Evolutionary conservation across 2,329 filamentous ascomycete genomes (phyloP).

Genomic region (Fusarium acutatum): DNA sequence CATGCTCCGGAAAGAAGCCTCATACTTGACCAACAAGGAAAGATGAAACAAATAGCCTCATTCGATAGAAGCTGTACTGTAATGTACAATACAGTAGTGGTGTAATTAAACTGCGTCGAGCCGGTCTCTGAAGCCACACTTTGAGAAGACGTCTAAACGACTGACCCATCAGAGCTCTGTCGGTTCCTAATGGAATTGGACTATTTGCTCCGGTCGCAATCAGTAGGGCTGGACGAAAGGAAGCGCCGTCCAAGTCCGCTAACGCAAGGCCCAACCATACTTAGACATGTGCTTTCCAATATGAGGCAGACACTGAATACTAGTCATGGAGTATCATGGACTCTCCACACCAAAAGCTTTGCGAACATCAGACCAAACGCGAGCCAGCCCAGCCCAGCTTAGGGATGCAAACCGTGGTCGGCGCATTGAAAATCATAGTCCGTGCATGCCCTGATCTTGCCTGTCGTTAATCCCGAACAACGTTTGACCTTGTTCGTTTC

Average conservation of each 20-base stretch:
- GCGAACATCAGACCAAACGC: not conserved
- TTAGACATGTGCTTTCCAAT: not conserved
- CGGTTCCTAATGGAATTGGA: not conserved
- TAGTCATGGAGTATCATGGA: constrained; percentile 5
- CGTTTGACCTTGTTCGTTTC: constrained; percentile 3
- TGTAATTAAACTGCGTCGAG: not conserved
- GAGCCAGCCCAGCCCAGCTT: not conserved
- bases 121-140: not conserved
- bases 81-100: not conserved
- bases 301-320: constrained; percentile 1
- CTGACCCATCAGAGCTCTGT: not conserved
- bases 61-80: not conserved
- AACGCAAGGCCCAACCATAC: not conserved
- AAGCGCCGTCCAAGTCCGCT: not conserved
- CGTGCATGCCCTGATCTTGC: constrained; percentile 31
- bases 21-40: not conserved
- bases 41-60: not conserved
- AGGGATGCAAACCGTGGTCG: constrained; percentile 10
- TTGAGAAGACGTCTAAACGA: not conserved
- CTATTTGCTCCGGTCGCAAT: constrained; percentile 13
- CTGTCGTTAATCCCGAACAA: constrained; percentile 15
- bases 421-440: constrained; percentile 34
- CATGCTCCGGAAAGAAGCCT: not conserved
- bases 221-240: not conserved
- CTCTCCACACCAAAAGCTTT: constrained; percentile 19